A percentile compares a stretch with the other conserved stretches of the same genome.
Evolutionary conservation across 306 rosid species (phyloP).

Genomic region (Calophaca sinica): DNA sequence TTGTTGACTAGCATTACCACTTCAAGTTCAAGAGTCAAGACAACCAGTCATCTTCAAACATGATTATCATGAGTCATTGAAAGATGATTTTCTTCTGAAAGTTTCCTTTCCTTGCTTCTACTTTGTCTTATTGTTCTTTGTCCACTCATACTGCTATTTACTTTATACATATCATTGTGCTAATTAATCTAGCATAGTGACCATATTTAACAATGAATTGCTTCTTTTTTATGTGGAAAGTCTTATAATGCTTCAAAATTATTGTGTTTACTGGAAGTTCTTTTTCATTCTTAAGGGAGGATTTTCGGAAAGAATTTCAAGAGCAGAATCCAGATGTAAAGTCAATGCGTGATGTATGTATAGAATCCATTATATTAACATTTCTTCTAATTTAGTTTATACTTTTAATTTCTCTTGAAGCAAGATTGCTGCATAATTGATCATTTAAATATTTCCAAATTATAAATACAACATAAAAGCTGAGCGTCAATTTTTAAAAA

Average conservation of each 20-base stretch:
- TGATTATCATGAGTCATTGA: constrained; percentile 23
- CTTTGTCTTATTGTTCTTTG: constrained; percentile 35
- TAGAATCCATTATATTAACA: background rate
- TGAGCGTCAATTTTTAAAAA: background rate
- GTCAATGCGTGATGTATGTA: constrained; percentile 86
- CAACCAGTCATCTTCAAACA: constrained; percentile 10
- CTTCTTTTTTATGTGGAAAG: constrained; percentile 38
- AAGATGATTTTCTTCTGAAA: constrained; percentile 12
- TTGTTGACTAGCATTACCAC: constrained; percentile 7
- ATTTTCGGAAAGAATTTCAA: constrained; percentile 87
- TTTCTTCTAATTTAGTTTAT: constrained; percentile 38
- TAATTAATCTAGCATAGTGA: constrained; percentile 29
- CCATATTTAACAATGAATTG: constrained; percentile 34
- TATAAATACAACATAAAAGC: constrained; percentile 14
- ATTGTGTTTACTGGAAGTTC: constrained; percentile 44
- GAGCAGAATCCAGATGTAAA: constrained; percentile 85
- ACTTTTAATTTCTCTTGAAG: constrained; percentile 23
- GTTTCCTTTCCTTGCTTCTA: constrained; percentile 26
- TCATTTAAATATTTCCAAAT: constrained; percentile 12
- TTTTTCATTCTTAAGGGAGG: constrained; percentile 72
- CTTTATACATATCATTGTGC: constrained; percentile 1
- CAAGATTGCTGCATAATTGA: constrained; percentile 34
- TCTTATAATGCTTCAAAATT: constrained; percentile 27
- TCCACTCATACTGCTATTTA: constrained; percentile 28
- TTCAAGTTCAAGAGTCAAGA: constrained; percentile 13